phyloP scores from a whole-genome alignment of 129 eudicot species.

The Arctium minus region DNA sequence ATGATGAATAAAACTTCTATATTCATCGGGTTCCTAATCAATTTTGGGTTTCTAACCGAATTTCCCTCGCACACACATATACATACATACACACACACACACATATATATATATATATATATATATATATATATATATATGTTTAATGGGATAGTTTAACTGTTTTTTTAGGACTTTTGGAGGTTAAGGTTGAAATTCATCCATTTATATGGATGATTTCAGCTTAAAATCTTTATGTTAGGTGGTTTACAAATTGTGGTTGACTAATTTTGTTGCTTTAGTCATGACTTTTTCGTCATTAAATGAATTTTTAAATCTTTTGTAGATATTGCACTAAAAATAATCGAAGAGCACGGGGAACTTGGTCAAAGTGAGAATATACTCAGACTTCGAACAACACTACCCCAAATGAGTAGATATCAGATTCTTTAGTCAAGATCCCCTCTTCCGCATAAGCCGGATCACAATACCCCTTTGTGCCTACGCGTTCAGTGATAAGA shows the following conservation, averaged over 20 bases:
- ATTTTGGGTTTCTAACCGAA: too few relatives aligned
- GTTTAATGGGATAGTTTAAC: background rate
- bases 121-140: too few relatives aligned
- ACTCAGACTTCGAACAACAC: background rate
- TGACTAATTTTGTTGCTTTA: background rate
- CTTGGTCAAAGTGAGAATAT: background rate
- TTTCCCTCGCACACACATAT: too few relatives aligned
- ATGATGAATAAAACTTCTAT: too few relatives aligned
- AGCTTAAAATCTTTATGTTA: background rate
- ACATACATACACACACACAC: too few relatives aligned
- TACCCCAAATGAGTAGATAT: too few relatives aligned
- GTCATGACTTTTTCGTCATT: background rate
- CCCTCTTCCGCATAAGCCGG: background rate
- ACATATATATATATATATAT: too few relatives aligned
- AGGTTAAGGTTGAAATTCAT: background rate
- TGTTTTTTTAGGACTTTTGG: background rate
- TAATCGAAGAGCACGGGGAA: background rate
- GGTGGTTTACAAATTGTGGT: background rate
- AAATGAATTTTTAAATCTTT: background rate
- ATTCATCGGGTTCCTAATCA: too few relatives aligned
- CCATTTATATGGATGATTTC: too few relatives aligned
- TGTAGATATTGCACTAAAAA: constrained; percentile 19
- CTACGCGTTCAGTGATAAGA: background rate
- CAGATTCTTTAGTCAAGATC: background rate
- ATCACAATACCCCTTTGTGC: background rate